phyloP scores from a whole-genome alignment of 2,329 filamentous ascomycete genomes.

The Celoporthe dispersa region DNA sequence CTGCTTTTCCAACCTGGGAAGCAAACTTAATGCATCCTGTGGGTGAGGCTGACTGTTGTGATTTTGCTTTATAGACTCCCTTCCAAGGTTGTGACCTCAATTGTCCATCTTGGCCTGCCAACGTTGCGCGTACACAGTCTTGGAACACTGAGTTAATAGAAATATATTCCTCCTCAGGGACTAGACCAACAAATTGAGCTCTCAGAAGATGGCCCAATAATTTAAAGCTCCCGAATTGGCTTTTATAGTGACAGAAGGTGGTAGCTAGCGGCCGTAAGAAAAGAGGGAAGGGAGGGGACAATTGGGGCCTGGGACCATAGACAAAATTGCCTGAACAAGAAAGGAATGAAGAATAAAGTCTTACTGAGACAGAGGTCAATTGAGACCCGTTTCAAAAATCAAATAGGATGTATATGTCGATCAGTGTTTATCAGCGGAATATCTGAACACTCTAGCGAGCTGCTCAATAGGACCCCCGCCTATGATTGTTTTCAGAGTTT shows the following conservation, averaged over 20 bases:
- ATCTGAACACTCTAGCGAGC: neutral
- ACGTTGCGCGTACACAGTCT: neutral
- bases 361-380: neutral
- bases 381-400: neutral
- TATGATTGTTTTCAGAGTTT: neutral
- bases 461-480: neutral
- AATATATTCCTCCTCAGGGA: too few species aligned
- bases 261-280: neutral
- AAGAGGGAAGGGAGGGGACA: neutral
- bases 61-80: neutral
- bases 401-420: neutral
- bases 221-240: neutral
- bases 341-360: neutral
- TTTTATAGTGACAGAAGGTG: neutral
- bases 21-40: neutral
- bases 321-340: neutral
- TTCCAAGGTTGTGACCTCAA: neutral
- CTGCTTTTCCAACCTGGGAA: neutral
- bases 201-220: neutral
- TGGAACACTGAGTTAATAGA: neutral
- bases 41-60: neutral
- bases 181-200: neutral
- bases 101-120: neutral
- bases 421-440: neutral
- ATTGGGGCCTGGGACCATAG: neutral